A percentile compares a stretch with the other conserved stretches of the same genome.
Conservation (phyloP, 140 eudicot species). For the Ambrosia hybrid region DNA sequence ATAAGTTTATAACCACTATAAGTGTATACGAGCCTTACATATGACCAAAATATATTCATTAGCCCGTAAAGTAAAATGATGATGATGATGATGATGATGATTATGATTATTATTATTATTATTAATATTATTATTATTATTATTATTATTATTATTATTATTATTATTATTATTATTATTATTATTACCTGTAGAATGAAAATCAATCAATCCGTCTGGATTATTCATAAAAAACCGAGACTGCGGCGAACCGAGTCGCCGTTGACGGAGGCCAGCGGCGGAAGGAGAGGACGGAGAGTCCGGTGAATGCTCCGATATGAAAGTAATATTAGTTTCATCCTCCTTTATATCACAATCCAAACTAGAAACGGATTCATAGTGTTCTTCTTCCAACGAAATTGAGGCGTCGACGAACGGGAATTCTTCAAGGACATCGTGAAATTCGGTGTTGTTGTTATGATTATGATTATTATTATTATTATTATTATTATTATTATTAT, state of each 20-base stretch:
- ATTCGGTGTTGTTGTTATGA: conserved; percentile 10
- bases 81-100: no score
- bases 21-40: no score
- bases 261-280: conserved; percentile 53
- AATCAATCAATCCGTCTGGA: conserved; percentile 34
- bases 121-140: no score
- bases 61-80: no score
- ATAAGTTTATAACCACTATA: no score
- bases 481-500: neutral
- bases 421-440: conserved; percentile 48
- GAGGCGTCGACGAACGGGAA: conserved; percentile 50
- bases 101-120: no score
- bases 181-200: neutral
- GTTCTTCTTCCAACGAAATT: conserved; percentile 15
- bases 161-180: no score
- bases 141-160: no score
- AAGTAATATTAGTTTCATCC: conserved; percentile 3
- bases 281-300: conserved; percentile 23
- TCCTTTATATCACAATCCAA: neutral
- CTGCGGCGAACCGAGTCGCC: conserved; percentile 28
- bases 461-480: neutral
- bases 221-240: conserved; percentile 29
- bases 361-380: conserved; percentile 14
- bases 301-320: conserved; percentile 23
- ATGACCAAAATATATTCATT: no score